phyloP scores from a whole-genome alignment of 176 grass and related monocot genomes.

The Triticum monococcum region DNA sequence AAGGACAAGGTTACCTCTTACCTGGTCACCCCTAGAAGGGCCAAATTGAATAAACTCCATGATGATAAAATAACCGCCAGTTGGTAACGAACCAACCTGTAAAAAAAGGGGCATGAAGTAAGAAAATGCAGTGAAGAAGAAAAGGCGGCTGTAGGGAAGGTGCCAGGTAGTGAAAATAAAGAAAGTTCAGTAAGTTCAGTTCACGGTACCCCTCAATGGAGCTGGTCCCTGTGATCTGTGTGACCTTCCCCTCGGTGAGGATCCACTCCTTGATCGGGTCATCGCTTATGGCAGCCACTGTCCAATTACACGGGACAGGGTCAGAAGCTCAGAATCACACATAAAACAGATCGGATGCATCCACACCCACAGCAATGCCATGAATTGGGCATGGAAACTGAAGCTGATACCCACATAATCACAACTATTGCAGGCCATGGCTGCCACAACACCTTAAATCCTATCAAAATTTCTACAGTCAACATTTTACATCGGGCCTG shows the following conservation, averaged over 20 bases:
- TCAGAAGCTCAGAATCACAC: background rate
- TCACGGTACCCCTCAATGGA: slow-evolving; percentile 39
- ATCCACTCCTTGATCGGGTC: slow-evolving; percentile 91
- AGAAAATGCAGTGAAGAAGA: background rate
- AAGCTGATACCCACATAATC: background rate
- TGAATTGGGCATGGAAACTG: background rate
- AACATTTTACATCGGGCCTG: background rate
- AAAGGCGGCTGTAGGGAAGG: background rate
- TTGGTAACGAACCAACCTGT: slow-evolving; percentile 72
- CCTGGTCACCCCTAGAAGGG: slow-evolving; percentile 64
- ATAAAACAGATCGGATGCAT: background rate
- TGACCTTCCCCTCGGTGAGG: slow-evolving; percentile 90
- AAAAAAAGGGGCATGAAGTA: background rate
- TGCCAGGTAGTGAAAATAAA: background rate
- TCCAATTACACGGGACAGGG: background rate
- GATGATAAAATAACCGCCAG: slow-evolving; percentile 87
- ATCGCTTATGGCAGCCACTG: slow-evolving; percentile 67
- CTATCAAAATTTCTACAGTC: background rate
- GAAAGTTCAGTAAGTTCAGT: no score
- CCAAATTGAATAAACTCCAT: slow-evolving; percentile 98
- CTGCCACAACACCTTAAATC: background rate
- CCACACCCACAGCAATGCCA: background rate
- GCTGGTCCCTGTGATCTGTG: slow-evolving; percentile 67
- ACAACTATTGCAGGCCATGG: background rate
- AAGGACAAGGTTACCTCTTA: slow-evolving; percentile 33